A percentile compares a stretch with the other conserved stretches of the same genome.
Evolutionary conservation across 139 green algal genomes (phyloP).

Genomic region (Klebsormidium nitens): DNA sequence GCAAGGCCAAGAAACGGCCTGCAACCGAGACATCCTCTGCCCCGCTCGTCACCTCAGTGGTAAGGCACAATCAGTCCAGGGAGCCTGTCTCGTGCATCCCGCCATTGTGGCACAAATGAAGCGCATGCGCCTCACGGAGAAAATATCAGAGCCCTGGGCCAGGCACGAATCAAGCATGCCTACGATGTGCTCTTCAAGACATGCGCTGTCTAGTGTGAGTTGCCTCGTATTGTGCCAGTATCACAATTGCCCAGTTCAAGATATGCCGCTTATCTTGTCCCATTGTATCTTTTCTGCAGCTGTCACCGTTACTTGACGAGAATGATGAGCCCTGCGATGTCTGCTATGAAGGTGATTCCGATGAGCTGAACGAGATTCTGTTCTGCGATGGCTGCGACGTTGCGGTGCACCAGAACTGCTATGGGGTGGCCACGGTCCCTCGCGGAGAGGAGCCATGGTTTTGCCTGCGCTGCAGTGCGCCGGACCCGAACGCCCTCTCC

Average conservation of each 20-base stretch:
- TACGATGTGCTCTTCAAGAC: neutral
- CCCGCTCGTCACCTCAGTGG: slow-evolving; percentile 5
- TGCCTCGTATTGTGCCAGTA: neutral
- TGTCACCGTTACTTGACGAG: slow-evolving; percentile 21
- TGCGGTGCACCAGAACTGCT: slow-evolving; percentile 49
- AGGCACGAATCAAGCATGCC: neutral
- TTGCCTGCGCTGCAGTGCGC: slow-evolving; percentile 19
- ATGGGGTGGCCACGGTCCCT: slow-evolving; percentile 48
- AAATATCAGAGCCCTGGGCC: no score
- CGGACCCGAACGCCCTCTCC: neutral
- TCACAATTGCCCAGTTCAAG: neutral
- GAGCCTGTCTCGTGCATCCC: no score
- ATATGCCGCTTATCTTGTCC: neutral
- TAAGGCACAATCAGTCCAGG: no score
- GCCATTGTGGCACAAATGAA: no score
- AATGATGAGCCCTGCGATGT: slow-evolving; percentile 38
- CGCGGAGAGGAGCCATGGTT: slow-evolving; percentile 39
- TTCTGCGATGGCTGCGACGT: slow-evolving; percentile 49
- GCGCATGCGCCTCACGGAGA: no score
- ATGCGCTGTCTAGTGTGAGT: neutral
- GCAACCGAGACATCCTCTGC: neutral
- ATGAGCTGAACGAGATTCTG: slow-evolving; percentile 40
- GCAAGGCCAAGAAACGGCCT: slow-evolving; percentile 13
- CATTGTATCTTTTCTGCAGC: neutral
- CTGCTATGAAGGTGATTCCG: slow-evolving; percentile 34